Percentiles rank a stretch among this genome's conserved stretches.
Conservation (phyloP, 2,329 filamentous ascomycete species). For the Ophiosphaerella herpotricha region DNA sequence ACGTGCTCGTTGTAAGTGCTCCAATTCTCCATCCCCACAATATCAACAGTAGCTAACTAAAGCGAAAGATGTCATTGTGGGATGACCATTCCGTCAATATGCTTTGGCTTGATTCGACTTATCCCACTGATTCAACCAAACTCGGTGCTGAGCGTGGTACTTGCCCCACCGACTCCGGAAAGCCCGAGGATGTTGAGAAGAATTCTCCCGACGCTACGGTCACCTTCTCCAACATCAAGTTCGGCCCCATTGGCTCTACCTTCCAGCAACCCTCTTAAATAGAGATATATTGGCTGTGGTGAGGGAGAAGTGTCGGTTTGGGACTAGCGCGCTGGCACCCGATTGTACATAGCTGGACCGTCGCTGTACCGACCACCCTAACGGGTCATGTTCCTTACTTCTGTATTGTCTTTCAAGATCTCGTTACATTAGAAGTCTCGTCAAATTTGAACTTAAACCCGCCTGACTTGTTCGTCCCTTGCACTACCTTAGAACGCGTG, state of each 20-base stretch:
- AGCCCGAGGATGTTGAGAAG: slow-evolving; percentile 44
- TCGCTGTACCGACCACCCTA: too few relatives aligned
- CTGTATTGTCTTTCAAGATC: too few relatives aligned
- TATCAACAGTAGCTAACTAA: too few relatives aligned
- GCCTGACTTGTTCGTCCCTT: too few relatives aligned
- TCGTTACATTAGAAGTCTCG: too few relatives aligned
- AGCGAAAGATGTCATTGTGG: slow-evolving; percentile 57
- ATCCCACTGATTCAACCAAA: slow-evolving; percentile 54
- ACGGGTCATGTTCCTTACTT: too few relatives aligned
- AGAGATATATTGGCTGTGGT: neutral
- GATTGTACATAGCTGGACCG: too few relatives aligned
- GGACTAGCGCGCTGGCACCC: too few relatives aligned
- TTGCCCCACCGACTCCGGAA: slow-evolving; percentile 43
- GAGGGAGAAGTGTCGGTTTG: too few relatives aligned
- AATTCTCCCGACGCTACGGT: slow-evolving; percentile 41
- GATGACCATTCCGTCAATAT: slow-evolving; percentile 71
- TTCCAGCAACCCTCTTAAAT: slow-evolving; percentile 39
- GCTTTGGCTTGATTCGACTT: slow-evolving; percentile 75
- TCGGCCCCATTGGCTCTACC: slow-evolving; percentile 47
- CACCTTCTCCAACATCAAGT: slow-evolving; percentile 48
- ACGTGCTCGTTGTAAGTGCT: slow-evolving; percentile 60
- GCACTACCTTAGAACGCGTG: too few relatives aligned
- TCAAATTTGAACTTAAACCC: too few relatives aligned
- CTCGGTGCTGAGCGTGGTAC: slow-evolving; percentile 45
- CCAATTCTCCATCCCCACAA: too few relatives aligned